Evolutionary conservation across 768 basidiomycete species (phyloP), one percentile per base, ranked within the genome.

Genomic region (Austroboletus eburneus): DNA sequence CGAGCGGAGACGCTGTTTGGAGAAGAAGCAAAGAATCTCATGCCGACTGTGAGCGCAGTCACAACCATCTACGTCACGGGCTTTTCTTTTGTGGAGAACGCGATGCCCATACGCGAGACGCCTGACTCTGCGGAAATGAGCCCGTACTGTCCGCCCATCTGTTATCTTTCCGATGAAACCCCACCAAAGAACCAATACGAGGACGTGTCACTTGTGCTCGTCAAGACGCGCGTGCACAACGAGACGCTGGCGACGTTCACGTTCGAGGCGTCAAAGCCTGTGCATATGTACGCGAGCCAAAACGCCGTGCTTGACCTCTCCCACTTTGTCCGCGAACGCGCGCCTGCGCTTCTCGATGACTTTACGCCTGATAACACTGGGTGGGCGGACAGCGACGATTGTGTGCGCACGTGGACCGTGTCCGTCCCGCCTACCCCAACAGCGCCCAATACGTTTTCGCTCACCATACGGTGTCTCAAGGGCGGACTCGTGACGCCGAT

Each of bases 361-460:
- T 69, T 69, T 25, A 45, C 55, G 10, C 67, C 71, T 12, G 40
- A 42, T 21, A 72, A 74, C 1, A 9, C 30, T 9, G 13, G 30
- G 4, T 71, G 64, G 17, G 67, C 70, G 10, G 64, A 78, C 16
- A 80, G 80, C 54, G 81, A 83, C 57, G 80, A 84, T 52, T 73
- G 78, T 41, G 74, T 84, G 13, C 76, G 81, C 10, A 83, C 81
- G 4, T 84, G 80, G 80, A 82, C 81, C 0, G 69, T 83, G 16
- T 81, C 81, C 2, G 39, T 58, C 10, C 53, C 37, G 24, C 58
- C 59, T 16, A 52, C 59, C 2, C 30, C 43, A 8, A 23, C 41
- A 20, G 46, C 50, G 2, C 53, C 54, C 2, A 3, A 37, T 2
- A 48, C 22, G 0, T 75, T 76, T 58, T 61, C 71, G 14, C 51